Evolutionary conservation across 371 early-diverging fungal species (phyloP), one percentile per base, ranked within the genome.

Genomic region (Mortierella sp.): DNA sequence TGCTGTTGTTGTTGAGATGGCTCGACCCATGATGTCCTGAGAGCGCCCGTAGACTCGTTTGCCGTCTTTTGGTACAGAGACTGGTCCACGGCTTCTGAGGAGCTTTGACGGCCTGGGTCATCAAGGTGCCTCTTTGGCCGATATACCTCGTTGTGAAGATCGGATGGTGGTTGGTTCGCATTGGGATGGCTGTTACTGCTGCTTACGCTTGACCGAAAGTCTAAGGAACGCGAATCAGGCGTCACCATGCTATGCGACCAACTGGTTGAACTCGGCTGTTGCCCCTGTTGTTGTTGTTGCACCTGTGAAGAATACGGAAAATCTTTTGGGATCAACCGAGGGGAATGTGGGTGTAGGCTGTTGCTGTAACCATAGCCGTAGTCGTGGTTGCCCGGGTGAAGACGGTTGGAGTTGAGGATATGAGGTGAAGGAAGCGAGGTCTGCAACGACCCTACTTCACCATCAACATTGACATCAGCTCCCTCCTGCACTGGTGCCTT

Each of bases 401-500:
- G 64, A 8, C 51, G 53, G 24, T 50, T 48, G 23, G 51, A 14
- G 34, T 41, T 71, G 16, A 41, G 24, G 52, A 21, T 21, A 9
- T 31, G 27, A 8, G 60, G 38, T 2, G 61, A 52, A 23, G 42
- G 56, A 13, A 41, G 27, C 3, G 58, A 38, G 41, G 42, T 34
- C n/a, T 38, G 41, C 0, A 47, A 34, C 10, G 34, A 34, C 34
- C 10, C 34, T 34, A 7, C 34, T 4, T 34, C 34, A 10, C 7
- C 34, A 34, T 34, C 31, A 16, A 30, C 42, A 19, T 34, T 10
- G 34, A 10, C 34, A 34, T 34, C 31, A 16, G 30, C 42, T 18
- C 60, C 54, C 24, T 71, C 65, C 2, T 60, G 61, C 3, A 71
- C 61, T 2, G 57, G 66, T n/a, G 65, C 71, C 48, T 71, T 71